Base-by-base conservation (phyloP, 305 asterid species). In the Fraxinus sp. region DNA sequence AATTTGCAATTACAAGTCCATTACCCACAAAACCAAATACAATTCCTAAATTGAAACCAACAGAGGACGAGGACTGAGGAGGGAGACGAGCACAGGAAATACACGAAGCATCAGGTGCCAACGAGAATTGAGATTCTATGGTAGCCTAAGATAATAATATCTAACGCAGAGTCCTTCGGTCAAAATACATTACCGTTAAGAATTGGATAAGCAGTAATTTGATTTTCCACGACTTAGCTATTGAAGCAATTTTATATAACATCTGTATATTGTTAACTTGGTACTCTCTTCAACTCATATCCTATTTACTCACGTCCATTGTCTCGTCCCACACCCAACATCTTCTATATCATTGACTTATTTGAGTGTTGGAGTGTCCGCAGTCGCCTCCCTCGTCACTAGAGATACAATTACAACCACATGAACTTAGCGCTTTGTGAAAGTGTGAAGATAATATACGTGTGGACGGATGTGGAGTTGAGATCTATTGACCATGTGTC, bases 181-280 rank as follows among this genome's bases (percentile, higher is more conserved):
- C 92, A 6, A 89, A 89, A 70, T 89, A 89, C 79, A 91, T 88
- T 86, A 80, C 73, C 5, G 83, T 90, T 80, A 90, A 86, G 88
- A 85, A 55, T 66, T 86, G 92, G 86, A 86, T 89, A 20, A 35
- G 83, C 70, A 91, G 94, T 91, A 86, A 83, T 28, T 78, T 66
- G 7, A 41, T 55, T 20, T 81, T 16, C 6, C 6, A 0, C 37
- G 3, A 20, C 66, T 73, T 79, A 3, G 16, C 20, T 0, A n/a
- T 11, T 68, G 28, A 26, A 26, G 28, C 28, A 26, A 26, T 10
- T 44, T 10, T 44, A 10, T 44, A 11, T 44, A 2, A 0, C 14
- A 44, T 44, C 4, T 44, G 4, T 44, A 44, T 10, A 44, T 44
- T 44, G 16, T 16, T 10, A 44, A 44, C 1, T 44, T 11, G 16